A percentile compares a stretch with the other conserved stretches of the same genome.
These are phyloP conservation scores for Amanita exitialis DNA, from an alignment of 768 basidiomycete species.

Conservation along the genomic window DNA sequence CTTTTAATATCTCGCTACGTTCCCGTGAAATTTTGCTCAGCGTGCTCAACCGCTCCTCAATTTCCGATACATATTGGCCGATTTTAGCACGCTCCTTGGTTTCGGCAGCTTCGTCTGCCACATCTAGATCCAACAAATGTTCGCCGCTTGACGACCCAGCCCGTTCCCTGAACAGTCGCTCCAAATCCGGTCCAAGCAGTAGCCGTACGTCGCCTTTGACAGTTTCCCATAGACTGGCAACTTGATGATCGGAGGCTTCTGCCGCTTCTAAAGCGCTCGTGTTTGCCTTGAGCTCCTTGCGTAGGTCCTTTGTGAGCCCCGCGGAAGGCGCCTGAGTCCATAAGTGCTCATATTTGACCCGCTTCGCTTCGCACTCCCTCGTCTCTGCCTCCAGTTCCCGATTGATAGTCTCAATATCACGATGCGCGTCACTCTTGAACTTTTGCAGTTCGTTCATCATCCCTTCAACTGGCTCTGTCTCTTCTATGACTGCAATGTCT, in stretches of 20 bases:
- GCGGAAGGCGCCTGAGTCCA: conserved; percentile 87
- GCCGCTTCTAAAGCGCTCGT: conserved; percentile 67
- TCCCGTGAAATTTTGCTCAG: conserved; percentile 81
- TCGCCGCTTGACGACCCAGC: conserved; percentile 25
- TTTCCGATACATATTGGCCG: conserved; percentile 52
- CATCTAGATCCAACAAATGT: conserved; percentile 57
- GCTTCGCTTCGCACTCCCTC: conserved; percentile 79
- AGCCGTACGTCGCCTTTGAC: conserved; percentile 56
- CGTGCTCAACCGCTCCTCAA: conserved; percentile 69
- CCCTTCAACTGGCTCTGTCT: conserved; percentile 54
- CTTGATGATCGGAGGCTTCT: conserved; percentile 66
- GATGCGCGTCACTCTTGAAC: conserved; percentile 46
- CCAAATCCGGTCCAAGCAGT: conserved; percentile 48
- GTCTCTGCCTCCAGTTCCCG: conserved; percentile 74
- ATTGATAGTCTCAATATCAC: conserved; percentile 51
- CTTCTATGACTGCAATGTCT: conserved; percentile 63
- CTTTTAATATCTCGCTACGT: conserved; percentile 78
- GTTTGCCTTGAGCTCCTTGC: conserved; percentile 76
- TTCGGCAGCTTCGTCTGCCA: conserved; percentile 49
- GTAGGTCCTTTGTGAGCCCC: conserved; percentile 53
- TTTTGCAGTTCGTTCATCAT: conserved; percentile 48
- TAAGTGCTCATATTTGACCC: conserved; percentile 77
- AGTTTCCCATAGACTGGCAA: conserved; percentile 60
- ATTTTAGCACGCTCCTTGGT: conserved; percentile 63
- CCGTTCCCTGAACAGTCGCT: conserved; percentile 53